phyloP scores from a whole-genome alignment of 257 asterid species.

The Mitragyna speciosa region DNA sequence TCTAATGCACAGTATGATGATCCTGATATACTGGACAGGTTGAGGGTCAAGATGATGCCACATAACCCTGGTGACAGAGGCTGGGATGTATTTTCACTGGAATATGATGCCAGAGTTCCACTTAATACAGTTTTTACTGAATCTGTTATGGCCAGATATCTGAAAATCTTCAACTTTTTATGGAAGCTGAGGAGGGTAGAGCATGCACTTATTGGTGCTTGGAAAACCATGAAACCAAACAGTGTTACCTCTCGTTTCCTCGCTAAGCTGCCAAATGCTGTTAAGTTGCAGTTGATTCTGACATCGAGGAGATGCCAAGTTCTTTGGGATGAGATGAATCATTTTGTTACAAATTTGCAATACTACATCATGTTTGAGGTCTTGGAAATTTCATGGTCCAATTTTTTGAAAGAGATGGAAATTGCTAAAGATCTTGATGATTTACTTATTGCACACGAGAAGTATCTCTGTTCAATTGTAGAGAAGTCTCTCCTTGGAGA shows the following conservation, averaged over 20 bases:
- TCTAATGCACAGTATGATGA: conserved; percentile 97
- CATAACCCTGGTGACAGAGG: conserved; percentile 94
- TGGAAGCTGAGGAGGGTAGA: conserved; percentile 98
- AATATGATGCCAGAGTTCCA: conserved; percentile 89
- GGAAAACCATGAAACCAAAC: conserved; percentile 99
- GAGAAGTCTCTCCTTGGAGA: conserved; percentile 99
- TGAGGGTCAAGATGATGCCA: conserved; percentile 97
- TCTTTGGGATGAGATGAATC: conserved; percentile 99
- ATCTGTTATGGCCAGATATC: conserved; percentile 84
- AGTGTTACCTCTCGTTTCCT: conserved; percentile 78
- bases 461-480: conserved; percentile 73
- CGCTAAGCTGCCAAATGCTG: conserved; percentile 67
- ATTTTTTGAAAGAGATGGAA: conserved; percentile 84
- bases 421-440: conserved; percentile 92
- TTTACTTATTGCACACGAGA: conserved; percentile 86
- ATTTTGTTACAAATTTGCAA: conserved; percentile 92
- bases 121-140: conserved; percentile 86
- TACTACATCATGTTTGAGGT: conserved; percentile 92
- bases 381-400: conserved; percentile 74
- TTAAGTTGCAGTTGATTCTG: conserved; percentile 71
- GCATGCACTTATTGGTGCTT: conserved; percentile 86
- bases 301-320: conserved; percentile 96
- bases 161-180: conserved; percentile 84
- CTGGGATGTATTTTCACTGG: conserved; percentile 98
- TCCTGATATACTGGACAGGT: conserved; percentile 78